Conservation (phyloP, 116 monocot species). For the Phalaenopsis hybrid region DNA sequence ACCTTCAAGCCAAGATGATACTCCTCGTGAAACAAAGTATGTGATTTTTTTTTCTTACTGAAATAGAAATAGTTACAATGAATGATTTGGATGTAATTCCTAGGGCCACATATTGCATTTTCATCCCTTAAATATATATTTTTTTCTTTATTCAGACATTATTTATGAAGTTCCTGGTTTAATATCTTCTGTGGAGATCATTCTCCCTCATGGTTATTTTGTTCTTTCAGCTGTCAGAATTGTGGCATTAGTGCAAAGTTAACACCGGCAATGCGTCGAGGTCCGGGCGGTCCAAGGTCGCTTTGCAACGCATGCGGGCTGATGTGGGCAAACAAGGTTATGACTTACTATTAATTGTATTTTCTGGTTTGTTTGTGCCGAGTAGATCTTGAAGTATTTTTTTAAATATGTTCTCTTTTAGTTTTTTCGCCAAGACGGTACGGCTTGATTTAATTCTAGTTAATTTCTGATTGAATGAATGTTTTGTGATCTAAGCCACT, state of each 20-base stretch:
- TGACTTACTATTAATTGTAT: neutral
- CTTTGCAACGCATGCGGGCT: conserved; percentile 92
- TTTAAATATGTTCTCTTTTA: no score
- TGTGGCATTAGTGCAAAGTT: conserved; percentile 70
- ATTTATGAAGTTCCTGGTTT: neutral
- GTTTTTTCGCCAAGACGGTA: no score
- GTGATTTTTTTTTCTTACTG: conserved; percentile 7
- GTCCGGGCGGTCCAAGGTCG: conserved; percentile 81
- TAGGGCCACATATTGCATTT: no score
- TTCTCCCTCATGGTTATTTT: conserved; percentile 7
- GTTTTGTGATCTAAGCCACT: neutral
- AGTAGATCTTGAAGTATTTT: no score
- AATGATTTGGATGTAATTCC: neutral
- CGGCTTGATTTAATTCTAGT: no score
- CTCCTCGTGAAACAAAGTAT: conserved; percentile 50
- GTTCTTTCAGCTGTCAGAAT: conserved; percentile 59
- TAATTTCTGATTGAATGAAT: no score
- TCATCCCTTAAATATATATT: no score
- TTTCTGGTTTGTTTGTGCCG: no score
- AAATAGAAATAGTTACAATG: neutral
- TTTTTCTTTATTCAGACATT: no score
- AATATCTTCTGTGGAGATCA: neutral
- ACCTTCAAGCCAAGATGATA: conserved; percentile 37
- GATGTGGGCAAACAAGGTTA: conserved; percentile 97
- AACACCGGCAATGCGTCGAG: conserved; percentile 94